Conservation (phyloP, 495 filamentous ascomycete genomes). For the Trichoderma erinaceum region DNA sequence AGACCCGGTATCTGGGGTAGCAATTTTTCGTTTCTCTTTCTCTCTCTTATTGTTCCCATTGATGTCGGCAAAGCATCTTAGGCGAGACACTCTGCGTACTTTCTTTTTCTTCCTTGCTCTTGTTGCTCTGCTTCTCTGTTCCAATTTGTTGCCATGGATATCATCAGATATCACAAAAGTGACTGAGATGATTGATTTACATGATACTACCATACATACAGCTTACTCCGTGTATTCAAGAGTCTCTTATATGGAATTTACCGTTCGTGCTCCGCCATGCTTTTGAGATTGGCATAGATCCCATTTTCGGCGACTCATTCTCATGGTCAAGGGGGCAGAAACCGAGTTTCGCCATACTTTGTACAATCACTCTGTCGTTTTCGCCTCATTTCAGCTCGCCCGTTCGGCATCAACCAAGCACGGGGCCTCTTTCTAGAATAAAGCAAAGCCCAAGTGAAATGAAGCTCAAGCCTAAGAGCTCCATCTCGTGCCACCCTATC, state of each 20-base stretch:
- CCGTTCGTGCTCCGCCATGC: too few species aligned
- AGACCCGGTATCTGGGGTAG: conserved; percentile 2
- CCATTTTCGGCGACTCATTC: too few species aligned
- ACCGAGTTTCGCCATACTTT: too few species aligned
- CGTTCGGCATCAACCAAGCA: neutral
- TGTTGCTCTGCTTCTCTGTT: neutral
- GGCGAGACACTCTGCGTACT: neutral
- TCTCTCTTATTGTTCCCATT: neutral
- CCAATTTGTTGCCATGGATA: neutral
- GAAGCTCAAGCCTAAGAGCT: neutral
- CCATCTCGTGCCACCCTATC: conserved; percentile 8
- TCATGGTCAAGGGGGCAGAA: too few species aligned
- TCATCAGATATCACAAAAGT: too few species aligned
- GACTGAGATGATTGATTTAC: too few species aligned
- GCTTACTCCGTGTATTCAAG: too few species aligned
- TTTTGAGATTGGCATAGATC: too few species aligned
- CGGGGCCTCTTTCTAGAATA: neutral
- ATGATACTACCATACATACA: too few species aligned
- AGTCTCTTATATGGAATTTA: too few species aligned
- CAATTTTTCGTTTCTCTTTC: neutral
- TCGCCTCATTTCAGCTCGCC: too few species aligned
- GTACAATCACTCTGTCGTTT: too few species aligned
- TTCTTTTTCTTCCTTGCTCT: neutral
- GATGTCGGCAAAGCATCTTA: neutral
- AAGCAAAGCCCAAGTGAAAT: neutral